A percentile compares a stretch with the other conserved stretches of the same genome.
Evolutionary conservation across 75 land plant species (phyloP).

Genomic region (Picea glauca): DNA sequence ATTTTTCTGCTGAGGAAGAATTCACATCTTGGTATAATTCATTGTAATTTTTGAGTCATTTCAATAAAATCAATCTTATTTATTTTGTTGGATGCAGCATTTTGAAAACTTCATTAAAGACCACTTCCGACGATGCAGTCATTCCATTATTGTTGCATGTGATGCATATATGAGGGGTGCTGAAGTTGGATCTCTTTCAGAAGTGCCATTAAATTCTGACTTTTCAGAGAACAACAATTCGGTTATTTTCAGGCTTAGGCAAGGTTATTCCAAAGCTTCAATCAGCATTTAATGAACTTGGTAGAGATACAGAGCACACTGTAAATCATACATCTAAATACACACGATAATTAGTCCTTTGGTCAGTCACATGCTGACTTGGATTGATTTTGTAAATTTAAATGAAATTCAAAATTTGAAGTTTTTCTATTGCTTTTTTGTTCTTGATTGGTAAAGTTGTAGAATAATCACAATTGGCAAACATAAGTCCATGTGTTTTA

Average conservation of each 20-base stretch:
- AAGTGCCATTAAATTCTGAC: neutral
- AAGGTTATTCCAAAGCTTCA: conserved; percentile 71
- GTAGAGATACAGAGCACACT: conserved; percentile 22
- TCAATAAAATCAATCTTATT: neutral
- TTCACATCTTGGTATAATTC: neutral
- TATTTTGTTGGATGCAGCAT: conserved; percentile 46
- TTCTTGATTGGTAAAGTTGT: conserved; percentile 5
- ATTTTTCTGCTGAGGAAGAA: neutral
- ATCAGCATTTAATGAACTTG: conserved; percentile 56
- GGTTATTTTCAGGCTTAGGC: conserved; percentile 79
- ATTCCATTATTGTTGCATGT: conserved; percentile 53
- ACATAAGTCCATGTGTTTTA: neutral
- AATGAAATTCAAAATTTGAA: neutral
- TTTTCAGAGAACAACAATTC: conserved; percentile 48
- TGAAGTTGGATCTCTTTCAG: conserved; percentile 41
- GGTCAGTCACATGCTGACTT: neutral
- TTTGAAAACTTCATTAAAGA: conserved; percentile 70
- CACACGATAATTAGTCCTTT: neutral
- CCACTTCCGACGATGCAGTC: conserved; percentile 53
- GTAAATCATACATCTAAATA: neutral
- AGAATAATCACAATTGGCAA: neutral
- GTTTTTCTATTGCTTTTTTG: neutral
- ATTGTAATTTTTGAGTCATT: neutral
- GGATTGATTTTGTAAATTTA: neutral
- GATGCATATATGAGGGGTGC: conserved; percentile 66